Base-by-base conservation (phyloP, 768 basidiomycete genomes). In the Boletellus emodensis region DNA sequence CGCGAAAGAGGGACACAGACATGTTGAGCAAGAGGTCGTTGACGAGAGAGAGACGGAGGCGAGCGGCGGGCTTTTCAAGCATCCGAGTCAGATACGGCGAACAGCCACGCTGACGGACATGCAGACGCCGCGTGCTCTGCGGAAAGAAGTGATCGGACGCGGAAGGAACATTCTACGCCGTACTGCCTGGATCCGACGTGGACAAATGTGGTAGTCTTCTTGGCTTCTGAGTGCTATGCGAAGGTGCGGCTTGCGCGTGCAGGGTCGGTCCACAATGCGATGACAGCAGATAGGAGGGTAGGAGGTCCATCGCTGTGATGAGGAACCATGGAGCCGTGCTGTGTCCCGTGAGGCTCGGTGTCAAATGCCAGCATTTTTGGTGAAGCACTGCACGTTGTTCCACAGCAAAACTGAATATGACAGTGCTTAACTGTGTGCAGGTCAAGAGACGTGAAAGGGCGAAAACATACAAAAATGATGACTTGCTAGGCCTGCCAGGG, bases 1-100 rank as follows among this genome's bases (percentile, higher is more conserved):
- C 55, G 44, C 61, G 57, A 39, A 63, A 52, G 14, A 63, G 48
- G 0, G 62, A 61, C 13, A 20, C 51, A 10, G 61, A 62, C 61
- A 63, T 63, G 39, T 30, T 40, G n/a, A n/a, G n/a, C n/a, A n/a
- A n/a, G 46, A 18, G 26, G 32, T 41, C 6, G 52, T 52, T 51
- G 34, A 44, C 11, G n/a, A n/a, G n/a, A 18, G 38, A 17, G 39
- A 41, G 35, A 26, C 15, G 26, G 13, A 24, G 30, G 1, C 0
- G 26, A 40, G 18, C 2, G 28, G 14, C 3, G 34, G 42, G 51
- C 10, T 52, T 64, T 65, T 59, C 51, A 62, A 40, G 15, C 39
- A 32, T 10, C 39, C 7, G 6, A 46, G 17, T n/a, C 38, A 39
- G 40, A 50, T 44, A 37, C 48, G 38, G 33, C 47, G 43, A 52